Conservation (phyloP, 2,329 filamentous ascomycete genomes). For the Diaporthe amygdali region DNA sequence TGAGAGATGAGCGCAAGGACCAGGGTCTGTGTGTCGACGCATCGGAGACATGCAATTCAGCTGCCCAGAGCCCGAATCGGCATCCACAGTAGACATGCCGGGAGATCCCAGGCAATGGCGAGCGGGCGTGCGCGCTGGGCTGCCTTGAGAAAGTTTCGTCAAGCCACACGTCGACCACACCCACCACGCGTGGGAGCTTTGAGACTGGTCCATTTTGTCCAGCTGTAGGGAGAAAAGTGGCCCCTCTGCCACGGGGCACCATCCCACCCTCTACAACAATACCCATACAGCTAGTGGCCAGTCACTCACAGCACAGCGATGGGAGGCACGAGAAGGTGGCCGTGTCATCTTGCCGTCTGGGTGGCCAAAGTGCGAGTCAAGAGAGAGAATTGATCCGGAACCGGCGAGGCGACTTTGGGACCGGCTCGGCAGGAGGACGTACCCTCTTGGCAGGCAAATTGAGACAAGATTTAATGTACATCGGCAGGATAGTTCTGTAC, state of each 20-base stretch:
- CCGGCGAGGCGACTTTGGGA: conserved; percentile 15
- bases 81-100: conserved; percentile 6
- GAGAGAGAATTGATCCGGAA: conserved; percentile 12
- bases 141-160: conserved; percentile 12
- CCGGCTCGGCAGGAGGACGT: neutral
- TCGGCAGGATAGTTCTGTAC: neutral
- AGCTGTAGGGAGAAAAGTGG: conserved; percentile 16
- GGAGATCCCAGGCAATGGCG: conserved; percentile 11
- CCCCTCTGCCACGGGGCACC: conserved; percentile 1
- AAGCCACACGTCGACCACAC: conserved; percentile 10
- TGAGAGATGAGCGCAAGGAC: conserved; percentile 12
- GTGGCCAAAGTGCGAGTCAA: conserved; percentile 20
- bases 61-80: conserved; percentile 5
- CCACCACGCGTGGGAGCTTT: conserved; percentile 7
- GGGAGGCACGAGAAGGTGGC: neutral
- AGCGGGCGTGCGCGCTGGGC: neutral
- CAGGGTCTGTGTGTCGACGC: neutral
- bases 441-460: conserved; percentile 7
- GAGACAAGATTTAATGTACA: conserved; percentile 13
- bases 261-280: conserved; percentile 1
- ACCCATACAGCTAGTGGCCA: neutral
- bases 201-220: conserved; percentile 5
- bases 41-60: conserved; percentile 14
- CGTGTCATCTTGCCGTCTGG: conserved; percentile 8
- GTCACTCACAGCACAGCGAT: neutral